Conservation (phyloP, 129 eudicot genomes). For the Lonicera japonica region DNA sequence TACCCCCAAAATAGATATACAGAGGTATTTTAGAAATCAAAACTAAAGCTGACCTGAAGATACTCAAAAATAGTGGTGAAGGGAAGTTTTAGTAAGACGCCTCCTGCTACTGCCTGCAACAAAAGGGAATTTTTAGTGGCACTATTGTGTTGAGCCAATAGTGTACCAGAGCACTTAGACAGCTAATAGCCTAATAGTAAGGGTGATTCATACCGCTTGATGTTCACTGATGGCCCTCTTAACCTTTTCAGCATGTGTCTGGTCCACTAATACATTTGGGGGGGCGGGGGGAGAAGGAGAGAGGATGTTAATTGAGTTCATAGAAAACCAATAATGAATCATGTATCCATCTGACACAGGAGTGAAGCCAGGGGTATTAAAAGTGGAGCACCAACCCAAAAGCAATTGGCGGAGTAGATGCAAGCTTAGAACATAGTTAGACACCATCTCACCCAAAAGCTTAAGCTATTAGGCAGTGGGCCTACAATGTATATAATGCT, state of each 20-base stretch:
- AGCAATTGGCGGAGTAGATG: no score
- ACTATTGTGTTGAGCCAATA: neutral
- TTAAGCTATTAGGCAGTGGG: no score
- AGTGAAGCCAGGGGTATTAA: neutral
- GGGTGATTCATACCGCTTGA: slow-evolving; percentile 41
- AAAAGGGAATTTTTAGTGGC: slow-evolving; percentile 7
- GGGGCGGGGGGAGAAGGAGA: slow-evolving; percentile 8
- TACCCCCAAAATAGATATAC: no score
- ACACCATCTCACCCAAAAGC: no score
- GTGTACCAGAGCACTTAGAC: neutral
- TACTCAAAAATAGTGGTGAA: slow-evolving; percentile 94
- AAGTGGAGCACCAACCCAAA: neutral
- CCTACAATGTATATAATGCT: no score
- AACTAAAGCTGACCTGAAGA: slow-evolving; percentile 63
- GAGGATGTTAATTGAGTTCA: slow-evolving; percentile 3
- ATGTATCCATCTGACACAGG: neutral
- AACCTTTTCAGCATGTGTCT: slow-evolving; percentile 48
- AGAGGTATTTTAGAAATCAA: no score
- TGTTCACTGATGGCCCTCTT: slow-evolving; percentile 52
- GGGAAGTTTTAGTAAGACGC: slow-evolving; percentile 68
- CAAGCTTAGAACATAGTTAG: no score
- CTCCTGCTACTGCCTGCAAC: slow-evolving; percentile 67
- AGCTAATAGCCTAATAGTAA: neutral
- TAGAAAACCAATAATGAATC: neutral
- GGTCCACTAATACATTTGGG: slow-evolving; percentile 51